Percentiles rank a stretch among this genome's conserved stretches.
Evolutionary conservation across 805 yeast genomes (phyloP).

Genomic region (Danielia oregonensis): DNA sequence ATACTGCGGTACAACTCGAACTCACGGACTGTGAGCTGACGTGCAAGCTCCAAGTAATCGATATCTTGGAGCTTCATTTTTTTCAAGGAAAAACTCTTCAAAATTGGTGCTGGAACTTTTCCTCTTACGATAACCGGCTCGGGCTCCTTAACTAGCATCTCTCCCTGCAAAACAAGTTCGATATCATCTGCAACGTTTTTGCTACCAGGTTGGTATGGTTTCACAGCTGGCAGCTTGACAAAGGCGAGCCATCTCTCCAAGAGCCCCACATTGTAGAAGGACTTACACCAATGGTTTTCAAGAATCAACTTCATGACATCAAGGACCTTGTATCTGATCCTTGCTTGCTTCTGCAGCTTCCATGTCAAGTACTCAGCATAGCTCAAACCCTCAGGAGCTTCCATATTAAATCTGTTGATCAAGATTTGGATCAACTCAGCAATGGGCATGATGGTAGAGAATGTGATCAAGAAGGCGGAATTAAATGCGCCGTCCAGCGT

Average conservation of each 20-base stretch:
- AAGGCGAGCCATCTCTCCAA: constrained; percentile 33
- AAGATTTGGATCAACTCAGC: constrained; percentile 56
- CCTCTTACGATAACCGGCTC: constrained; percentile 24
- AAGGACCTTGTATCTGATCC: constrained; percentile 63
- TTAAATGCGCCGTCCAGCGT: constrained; percentile 59
- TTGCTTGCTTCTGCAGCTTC: constrained; percentile 66
- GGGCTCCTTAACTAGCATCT: constrained; percentile 23
- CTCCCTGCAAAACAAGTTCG: constrained; percentile 27
- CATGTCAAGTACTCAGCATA: constrained; percentile 78
- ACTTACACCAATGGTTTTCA: constrained; percentile 66
- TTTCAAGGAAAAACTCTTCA: constrained; percentile 31
- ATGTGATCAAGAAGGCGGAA: constrained; percentile 67
- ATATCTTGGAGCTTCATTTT: constrained; percentile 57
- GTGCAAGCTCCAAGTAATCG: constrained; percentile 72
- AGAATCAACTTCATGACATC: constrained; percentile 64
- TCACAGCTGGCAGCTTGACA: constrained; percentile 19
- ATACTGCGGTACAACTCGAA: constrained; percentile 66
- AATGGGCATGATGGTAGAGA: constrained; percentile 69
- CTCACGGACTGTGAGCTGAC: constrained; percentile 81
- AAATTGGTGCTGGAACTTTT: constrained; percentile 40
- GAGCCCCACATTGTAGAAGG: constrained; percentile 48
- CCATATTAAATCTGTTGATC: constrained; percentile 60
- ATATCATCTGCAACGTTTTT: constrained; percentile 25
- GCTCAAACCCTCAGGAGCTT: constrained; percentile 84
- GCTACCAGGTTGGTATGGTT: constrained; percentile 23